Percentiles rank a stretch among this genome's conserved stretches.
Conservation (phyloP, 306 rosid species). For the cucumber (Cucumis sativus) region Cucumber_9930_V3 NC_026656.2:3418501-3419000, state of each 20-base stretch:
- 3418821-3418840: neutral
- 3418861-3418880: neutral
- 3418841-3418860: neutral
- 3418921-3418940: neutral
- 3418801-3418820: neutral
- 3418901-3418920: neutral
- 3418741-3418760: slow-evolving; percentile 1
- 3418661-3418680: neutral
- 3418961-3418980: neutral
- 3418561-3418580: neutral
- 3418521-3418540: neutral
- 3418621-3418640: neutral
- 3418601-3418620: neutral
- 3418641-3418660: neutral
- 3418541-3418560: neutral
- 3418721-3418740: slow-evolving; percentile 11
- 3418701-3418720: slow-evolving; percentile 1
- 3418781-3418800: neutral
- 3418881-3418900: neutral
- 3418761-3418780: slow-evolving; percentile 7
- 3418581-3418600: neutral
- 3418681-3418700: slow-evolving; percentile 20
- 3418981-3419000: neutral
- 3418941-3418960: neutral
- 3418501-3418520: neutral